Evolutionary conservation across 1,284 basidiomycete species (phyloP).

Genomic region (Irpex rosettiformis): DNA sequence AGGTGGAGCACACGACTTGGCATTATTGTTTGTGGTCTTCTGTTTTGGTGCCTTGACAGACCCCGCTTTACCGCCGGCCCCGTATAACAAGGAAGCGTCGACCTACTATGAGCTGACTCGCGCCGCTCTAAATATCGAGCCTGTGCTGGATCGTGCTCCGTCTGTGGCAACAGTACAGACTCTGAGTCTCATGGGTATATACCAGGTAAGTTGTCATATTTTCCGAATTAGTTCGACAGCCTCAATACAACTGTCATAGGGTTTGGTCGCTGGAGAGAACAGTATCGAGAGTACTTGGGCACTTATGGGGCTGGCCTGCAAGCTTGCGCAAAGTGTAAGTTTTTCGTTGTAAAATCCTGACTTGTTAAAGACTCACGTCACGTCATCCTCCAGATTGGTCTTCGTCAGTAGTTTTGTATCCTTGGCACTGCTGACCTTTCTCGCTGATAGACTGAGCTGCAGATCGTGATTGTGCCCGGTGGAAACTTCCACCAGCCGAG

Average conservation of each 20-base stretch:
- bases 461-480: conserved; percentile 43
- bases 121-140: conserved; percentile 60
- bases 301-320: conserved; percentile 31
- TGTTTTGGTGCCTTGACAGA: conserved; percentile 60
- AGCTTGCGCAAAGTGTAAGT: conserved; percentile 34
- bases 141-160: conserved; percentile 62
- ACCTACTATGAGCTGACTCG: conserved; percentile 56
- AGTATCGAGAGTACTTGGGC: conserved; percentile 35
- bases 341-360: not conserved
- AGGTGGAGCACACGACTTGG: conserved; percentile 46
- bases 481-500: conserved; percentile 35
- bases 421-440: not conserved
- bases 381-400: conserved; percentile 21
- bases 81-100: conserved; percentile 56
- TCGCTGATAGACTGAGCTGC: not conserved
- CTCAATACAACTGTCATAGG: too few species aligned
- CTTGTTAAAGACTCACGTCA: not conserved
- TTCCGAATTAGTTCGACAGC: too few species aligned
- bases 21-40: conserved; percentile 56
- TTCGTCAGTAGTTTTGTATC: conserved; percentile 23
- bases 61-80: conserved; percentile 50
- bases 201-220: conserved; percentile 38
- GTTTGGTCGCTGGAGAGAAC: conserved; percentile 34
- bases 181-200: conserved; percentile 63
- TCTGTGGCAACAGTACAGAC: conserved; percentile 67